Conservation (phyloP, 2,329 filamentous ascomycete genomes). For the Fusarium pseudonygamai region DNA sequence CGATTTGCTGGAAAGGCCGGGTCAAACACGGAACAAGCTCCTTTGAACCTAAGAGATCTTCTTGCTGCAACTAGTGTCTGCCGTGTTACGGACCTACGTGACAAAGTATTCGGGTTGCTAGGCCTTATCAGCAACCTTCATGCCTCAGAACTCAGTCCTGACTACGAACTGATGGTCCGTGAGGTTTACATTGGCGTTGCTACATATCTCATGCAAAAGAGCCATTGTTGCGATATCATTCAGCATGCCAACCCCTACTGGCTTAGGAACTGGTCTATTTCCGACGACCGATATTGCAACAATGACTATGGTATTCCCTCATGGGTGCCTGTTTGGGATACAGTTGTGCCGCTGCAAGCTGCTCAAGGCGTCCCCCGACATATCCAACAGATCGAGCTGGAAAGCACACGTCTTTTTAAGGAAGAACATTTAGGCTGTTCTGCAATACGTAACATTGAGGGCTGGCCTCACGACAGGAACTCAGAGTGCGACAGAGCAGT, state of each 20-base stretch:
- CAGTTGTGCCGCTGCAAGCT: not conserved
- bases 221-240: not conserved
- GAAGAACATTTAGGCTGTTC: rapidly evolving
- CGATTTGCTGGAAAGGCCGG: not conserved
- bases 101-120: not conserved
- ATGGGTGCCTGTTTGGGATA: not conserved
- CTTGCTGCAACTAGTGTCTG: not conserved
- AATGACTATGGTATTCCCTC: not conserved
- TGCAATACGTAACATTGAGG: rapidly evolving
- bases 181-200: not conserved
- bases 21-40: rapidly evolving
- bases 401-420: rapidly evolving
- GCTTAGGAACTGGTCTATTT: rapidly evolving
- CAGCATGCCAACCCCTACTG: not conserved
- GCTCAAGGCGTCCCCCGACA: rapidly evolving
- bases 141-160: rapidly evolving
- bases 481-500: rapidly evolving
- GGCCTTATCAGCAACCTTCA: not conserved
- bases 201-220: rapidly evolving
- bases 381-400: rapidly evolving
- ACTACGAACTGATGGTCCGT: not conserved
- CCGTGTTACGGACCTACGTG: not conserved
- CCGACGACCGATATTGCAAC: rapidly evolving
- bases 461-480: not conserved
- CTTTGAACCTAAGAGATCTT: not conserved